Percentiles rank a stretch among this genome's conserved stretches.
These are phyloP conservation scores for Crataegus laevigata DNA, from an alignment of 306 rosid species.

Conservation along the genomic window DNA sequence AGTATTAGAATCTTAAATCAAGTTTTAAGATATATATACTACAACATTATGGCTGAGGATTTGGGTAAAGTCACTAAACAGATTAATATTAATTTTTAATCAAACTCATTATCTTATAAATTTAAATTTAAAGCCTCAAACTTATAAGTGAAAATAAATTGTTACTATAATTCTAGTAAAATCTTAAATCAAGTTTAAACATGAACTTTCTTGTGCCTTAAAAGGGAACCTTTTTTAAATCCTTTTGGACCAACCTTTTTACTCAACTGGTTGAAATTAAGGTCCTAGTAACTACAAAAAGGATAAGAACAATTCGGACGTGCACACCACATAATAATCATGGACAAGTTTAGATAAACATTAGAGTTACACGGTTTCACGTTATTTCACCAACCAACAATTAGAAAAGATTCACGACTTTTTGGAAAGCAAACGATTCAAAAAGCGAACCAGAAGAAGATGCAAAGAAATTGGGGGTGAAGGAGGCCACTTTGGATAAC, in stretches of 20 bases:
- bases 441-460: background rate
- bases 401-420: background rate
- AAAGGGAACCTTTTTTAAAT: background rate
- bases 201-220: background rate
- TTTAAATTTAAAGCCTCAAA: too few relatives aligned
- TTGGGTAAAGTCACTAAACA: too few relatives aligned
- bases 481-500: background rate
- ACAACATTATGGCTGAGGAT: background rate
- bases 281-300: slow-evolving; percentile 16
- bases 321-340: background rate
- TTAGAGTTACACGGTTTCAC: slow-evolving; percentile 12
- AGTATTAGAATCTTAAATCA: background rate
- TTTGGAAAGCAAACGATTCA: background rate
- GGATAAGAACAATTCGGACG: background rate
- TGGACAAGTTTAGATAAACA: background rate
- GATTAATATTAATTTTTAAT: too few relatives aligned
- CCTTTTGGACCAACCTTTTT: background rate
- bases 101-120: too few relatives aligned
- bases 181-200: background rate
- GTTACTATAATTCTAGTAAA: too few relatives aligned
- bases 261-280: slow-evolving; percentile 7
- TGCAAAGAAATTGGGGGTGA: slow-evolving; percentile 6
- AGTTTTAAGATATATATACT: background rate
- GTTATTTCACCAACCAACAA: slow-evolving; percentile 1
- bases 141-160: too few relatives aligned